Base-by-base conservation (phyloP, 2,329 filamentous ascomycete species). In the Davidsoniella eucalypti region DNA sequence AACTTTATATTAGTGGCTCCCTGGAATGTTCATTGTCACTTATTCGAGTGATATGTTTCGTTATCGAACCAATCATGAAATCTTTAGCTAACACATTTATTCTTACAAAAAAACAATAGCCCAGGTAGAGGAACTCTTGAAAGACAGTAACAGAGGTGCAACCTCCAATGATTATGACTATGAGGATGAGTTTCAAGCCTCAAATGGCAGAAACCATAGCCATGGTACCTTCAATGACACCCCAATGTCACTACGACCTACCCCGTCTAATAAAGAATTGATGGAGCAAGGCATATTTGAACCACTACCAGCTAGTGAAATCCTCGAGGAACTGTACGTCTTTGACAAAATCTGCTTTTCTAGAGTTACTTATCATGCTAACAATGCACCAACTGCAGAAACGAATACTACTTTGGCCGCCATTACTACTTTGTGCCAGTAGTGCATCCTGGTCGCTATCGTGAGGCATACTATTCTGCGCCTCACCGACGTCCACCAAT, bases 231-330 rank as follows among this genome's bases (percentile, higher is more conserved):
- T 38, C 25, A 33, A 33, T 17, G 38, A 48, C 18, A 14, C 33
- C 2, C 5, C n/a, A 17, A 23, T 40, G 33, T 2, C 33, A 8
- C 9, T 50, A 33, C 33, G 47, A 10, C 4, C 18, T 4, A 16
- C 44, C 2, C 51, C n/a, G 6, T 10, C 44, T 2, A 44, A 23
- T 16, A 43, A 48, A 14, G 50, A 67, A 59, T 72, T 95, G 65
- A 80, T 94, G 52, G 78, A 78, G 9, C 66, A 94, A 33, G 87
- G 87, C 10, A 67, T 93, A 56, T 84, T 88, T 49, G 90, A 95
- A 62, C 73, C 84, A 14, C 65, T 94, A 12, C 90, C 90, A 0
- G 75, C 80, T 1, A 76, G 80, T 54, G 80, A 92, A 54, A 73
- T 90, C 46, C 82, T 92, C 58, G 82, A 94, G 60, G 85, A 92